Evolutionary conservation across 768 basidiomycete species (phyloP), one percentile per base, ranked within the genome.

Genomic region (Leccinum uliginosum): DNA sequence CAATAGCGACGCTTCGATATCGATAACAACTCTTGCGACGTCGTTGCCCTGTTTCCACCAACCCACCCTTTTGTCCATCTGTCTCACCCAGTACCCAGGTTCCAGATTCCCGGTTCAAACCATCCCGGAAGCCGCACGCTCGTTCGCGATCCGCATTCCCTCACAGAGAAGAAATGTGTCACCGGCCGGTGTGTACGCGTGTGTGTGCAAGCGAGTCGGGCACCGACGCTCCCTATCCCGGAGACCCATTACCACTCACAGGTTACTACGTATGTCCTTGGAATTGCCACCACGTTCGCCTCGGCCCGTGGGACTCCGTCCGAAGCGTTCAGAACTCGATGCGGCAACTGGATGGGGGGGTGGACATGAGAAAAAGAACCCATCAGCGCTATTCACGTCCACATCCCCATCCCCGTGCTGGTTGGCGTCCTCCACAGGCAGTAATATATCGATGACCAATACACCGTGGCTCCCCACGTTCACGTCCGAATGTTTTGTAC

Each of bases 391-490:
- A 19, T 23, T 43, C 32, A 60, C 40, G 30, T 29, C 40, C 17
- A 40, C 38, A 19, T 43, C 19, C 17, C 17, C 35, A 17, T 35
- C 7, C 32, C 38, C 38, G n/a, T 43, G 40, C 19, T 43, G 40
- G 40, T 10, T 38, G 38, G 38, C 38, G 38, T 38, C 17, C n/a
- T 19, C 38, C 40, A 43, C 40, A 40, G 40, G 40, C 19, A 38
- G 38, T n/a, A 4, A n/a, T 38, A n/a, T 38, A n/a, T n/a, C 17
- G 4, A 43, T 43, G 19, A 43, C 19, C 38, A 47, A 35, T 32
- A 44, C 27, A 17, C 51, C 35, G 34, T 43, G 40, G 38, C 40
- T 60, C 65, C 38, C 61, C 62, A 44, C 56, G 50, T 55, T 34
- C 32, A 54, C 26, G 44, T 26, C 45, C 48, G 27, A 46, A 24